These are phyloP conservation scores for Rhizopus delemar DNA, from an alignment of 371 early-diverging fungal genomes.

Conservation along the genomic window DNA sequence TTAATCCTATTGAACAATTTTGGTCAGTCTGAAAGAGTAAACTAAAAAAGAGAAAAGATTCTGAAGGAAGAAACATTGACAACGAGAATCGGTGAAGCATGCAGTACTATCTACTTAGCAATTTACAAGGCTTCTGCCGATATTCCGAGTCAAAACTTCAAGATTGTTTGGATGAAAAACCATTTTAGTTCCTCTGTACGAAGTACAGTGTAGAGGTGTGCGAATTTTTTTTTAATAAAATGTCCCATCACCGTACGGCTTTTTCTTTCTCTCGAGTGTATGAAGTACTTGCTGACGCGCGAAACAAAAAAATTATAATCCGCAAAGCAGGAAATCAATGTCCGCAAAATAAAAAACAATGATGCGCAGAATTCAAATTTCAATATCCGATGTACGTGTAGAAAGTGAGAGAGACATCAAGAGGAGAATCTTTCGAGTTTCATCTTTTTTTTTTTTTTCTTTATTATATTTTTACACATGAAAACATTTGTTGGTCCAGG, in stretches of 20 bases:
- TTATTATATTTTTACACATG: slow-evolving; percentile 10
- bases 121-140: slow-evolving; percentile 15
- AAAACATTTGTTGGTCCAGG: slow-evolving; percentile 36
- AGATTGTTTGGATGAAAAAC: slow-evolving; percentile 19
- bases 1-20: slow-evolving; percentile 25
- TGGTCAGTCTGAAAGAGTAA: slow-evolving; percentile 22
- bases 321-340: too few relatives aligned
- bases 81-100: slow-evolving; percentile 8
- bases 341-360: too few relatives aligned
- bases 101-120: slow-evolving; percentile 13
- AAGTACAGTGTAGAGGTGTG: not conserved
- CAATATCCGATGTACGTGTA: too few relatives aligned
- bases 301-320: too few relatives aligned
- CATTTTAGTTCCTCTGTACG: not conserved
- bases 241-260: too few relatives aligned
- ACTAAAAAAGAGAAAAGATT: slow-evolving; percentile 15
- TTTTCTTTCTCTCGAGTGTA: too few relatives aligned
- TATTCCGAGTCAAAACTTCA: slow-evolving; percentile 15
- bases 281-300: too few relatives aligned
- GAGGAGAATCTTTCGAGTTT: not conserved
- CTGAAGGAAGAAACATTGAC: slow-evolving; percentile 19
- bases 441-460: not conserved
- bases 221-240: not conserved
- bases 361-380: too few relatives aligned
- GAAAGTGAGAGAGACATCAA: too few relatives aligned